Evolutionary conservation across 2,329 filamentous ascomycete species (phyloP), one percentile per base, ranked within the genome.

Genomic region (Aspergillus udagawae): DNA sequence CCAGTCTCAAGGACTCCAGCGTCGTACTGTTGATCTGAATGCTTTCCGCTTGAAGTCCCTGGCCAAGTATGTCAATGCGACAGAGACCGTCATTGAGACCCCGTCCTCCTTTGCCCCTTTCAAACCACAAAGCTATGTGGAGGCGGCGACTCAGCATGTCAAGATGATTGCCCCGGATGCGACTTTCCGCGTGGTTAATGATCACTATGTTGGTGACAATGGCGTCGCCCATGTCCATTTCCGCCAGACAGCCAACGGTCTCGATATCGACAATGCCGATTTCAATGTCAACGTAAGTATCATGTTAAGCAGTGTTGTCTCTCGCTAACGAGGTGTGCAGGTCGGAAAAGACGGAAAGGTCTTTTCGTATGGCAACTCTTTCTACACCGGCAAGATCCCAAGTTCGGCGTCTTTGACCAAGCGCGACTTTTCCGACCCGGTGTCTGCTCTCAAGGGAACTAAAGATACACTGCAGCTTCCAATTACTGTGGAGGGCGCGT

Each of bases 191-290:
- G 10, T 63, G 3, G 45, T 61, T 23, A 23, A 61, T 14, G 59
- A 63, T 8, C 57, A 63, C 32, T 63, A 61, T 28, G 47, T 61
- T 17, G 60, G 59, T 20, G 44, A 54, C 51, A 63, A 61, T 25
- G 60, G 59, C 1, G 48, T 63, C 23, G 59, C 59, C 4, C 60
- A 63, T 28, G 59, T 63, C 25, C 47, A 60, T n/a, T 57, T 61
- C 41, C 56, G 55, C 8, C 60, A 63, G 35, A 61, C 56, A 1
- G 51, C 48, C 5, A 54, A 61, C 49, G 59, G 38, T 17, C 48
- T 61, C 10, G 60, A 63, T n/a, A 60, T 61, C 48, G 59, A 58
- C 51, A 61, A 63, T 53, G 59, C 59, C 2, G 54, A 63, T 23
- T 57, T 60, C 45, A 61, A 63, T n/a, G 60, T 61, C 35, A 63